Evolutionary conservation across 116 monocot genomes (phyloP).

Genomic region (Zostera marina): DNA sequence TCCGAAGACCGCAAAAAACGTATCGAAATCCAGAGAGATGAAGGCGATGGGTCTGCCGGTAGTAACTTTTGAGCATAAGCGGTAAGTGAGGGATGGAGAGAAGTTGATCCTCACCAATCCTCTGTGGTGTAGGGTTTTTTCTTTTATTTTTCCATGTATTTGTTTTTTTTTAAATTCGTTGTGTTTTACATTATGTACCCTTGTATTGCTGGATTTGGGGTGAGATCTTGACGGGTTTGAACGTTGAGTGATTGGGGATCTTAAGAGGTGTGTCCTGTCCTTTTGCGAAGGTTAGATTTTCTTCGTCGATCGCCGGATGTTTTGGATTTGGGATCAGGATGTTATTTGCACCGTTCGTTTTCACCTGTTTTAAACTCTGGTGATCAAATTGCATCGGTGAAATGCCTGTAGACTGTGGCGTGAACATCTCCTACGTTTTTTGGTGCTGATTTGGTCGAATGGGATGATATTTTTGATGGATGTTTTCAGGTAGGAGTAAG

Average conservation of each 20-base stretch:
- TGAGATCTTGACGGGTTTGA: background rate
- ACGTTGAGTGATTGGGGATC: background rate
- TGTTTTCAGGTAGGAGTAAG: constrained; percentile 4
- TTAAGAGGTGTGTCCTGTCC: background rate
- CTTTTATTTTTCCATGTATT: background rate
- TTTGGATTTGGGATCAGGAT: background rate
- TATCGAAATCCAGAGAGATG: constrained; percentile 1
- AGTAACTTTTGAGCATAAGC: constrained; percentile 44
- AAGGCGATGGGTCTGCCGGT: constrained; percentile 14
- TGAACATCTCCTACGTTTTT: background rate
- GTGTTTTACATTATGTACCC: background rate
- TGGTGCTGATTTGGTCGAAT: background rate
- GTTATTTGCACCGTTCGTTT: background rate
- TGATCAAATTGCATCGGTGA: background rate
- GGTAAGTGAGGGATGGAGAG: constrained; percentile 14
- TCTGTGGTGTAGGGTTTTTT: background rate
- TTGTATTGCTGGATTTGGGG: background rate
- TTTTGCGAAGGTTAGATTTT: background rate
- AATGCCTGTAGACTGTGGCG: background rate
- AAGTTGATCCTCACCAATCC: background rate
- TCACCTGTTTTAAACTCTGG: background rate
- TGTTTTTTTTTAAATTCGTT: background rate
- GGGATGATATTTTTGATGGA: background rate
- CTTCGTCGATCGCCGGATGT: background rate
- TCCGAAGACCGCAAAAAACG: background rate